Conservation (phyloP, 495 filamentous ascomycete species). For the Podospora bellae-mahoneyi region DNA sequence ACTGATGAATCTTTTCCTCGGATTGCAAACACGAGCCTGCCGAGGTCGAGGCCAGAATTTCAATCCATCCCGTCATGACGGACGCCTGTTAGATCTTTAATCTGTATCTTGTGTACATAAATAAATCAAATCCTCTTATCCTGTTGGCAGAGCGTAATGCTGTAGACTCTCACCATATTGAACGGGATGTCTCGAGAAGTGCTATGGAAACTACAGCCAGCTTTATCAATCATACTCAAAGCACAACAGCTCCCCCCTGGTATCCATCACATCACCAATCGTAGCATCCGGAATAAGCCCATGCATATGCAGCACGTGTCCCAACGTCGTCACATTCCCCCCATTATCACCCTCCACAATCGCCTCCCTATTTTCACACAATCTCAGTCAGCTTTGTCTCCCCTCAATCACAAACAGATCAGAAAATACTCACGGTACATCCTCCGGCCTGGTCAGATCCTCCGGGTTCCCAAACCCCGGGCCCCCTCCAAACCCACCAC, state of each 20-base stretch:
- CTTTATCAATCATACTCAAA: conserved; percentile 21
- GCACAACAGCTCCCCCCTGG: conserved; percentile 12
- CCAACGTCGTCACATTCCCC: conserved; percentile 19
- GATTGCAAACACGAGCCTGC: too few relatives aligned
- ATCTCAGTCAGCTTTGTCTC: not conserved
- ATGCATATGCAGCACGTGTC: conserved; percentile 23
- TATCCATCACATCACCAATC: conserved; percentile 25
- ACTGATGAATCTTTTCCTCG: too few relatives aligned
- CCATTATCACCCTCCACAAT: conserved; percentile 18
- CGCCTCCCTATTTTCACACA: conserved; percentile 11
- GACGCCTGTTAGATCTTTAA: too few relatives aligned
- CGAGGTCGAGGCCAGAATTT: too few relatives aligned
- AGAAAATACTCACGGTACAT: conserved; percentile 4
- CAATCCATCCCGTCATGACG: too few relatives aligned
- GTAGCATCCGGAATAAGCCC: conserved; percentile 16
- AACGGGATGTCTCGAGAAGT: too few relatives aligned
- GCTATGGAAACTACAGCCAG: too few relatives aligned
- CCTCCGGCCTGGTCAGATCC: not conserved
- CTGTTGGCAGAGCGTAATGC: too few relatives aligned
- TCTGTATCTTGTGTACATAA: too few relatives aligned
- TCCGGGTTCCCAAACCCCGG: not conserved
- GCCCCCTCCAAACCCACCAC: not conserved
- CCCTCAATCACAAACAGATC: not conserved
- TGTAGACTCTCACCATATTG: too few relatives aligned
- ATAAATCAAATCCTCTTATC: too few relatives aligned